Evolutionary conservation across 2,329 filamentous ascomycete genomes (phyloP).

Genomic region (Sphaerulina musiva): DNA sequence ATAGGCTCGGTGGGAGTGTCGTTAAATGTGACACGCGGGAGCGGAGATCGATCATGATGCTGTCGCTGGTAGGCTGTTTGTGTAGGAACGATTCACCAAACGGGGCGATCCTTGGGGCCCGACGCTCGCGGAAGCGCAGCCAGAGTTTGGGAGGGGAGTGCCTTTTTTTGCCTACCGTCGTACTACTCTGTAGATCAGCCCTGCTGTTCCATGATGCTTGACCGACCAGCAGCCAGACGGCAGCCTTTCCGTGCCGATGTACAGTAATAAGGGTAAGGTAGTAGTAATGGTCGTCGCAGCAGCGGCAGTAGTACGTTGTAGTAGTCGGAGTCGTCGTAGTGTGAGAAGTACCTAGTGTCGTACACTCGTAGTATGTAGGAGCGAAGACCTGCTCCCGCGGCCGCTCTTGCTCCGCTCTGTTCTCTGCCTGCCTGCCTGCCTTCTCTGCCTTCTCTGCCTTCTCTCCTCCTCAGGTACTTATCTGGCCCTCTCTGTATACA

Average conservation of each 20-base stretch:
- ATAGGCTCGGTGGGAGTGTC: slow-evolving; percentile 11
- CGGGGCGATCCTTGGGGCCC: neutral
- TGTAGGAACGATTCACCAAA: neutral
- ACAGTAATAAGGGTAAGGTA: too few species aligned
- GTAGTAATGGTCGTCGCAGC: neutral
- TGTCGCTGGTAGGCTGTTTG: too few species aligned
- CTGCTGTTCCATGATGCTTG: slow-evolving; percentile 9
- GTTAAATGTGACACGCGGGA: slow-evolving; percentile 7
- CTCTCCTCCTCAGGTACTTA: too few species aligned
- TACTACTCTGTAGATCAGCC: neutral
- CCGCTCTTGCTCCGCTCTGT: too few species aligned
- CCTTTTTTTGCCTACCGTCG: neutral
- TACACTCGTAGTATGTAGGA: too few species aligned
- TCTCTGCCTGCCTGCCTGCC: too few species aligned
- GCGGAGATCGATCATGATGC: slow-evolving; percentile 2
- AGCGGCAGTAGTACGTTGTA: neutral
- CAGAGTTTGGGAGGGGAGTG: neutral
- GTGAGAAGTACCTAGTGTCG: too few species aligned
- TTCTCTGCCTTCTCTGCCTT: too few species aligned
- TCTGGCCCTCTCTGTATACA: too few species aligned
- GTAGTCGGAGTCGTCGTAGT: too few species aligned
- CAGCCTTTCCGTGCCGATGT: slow-evolving; percentile 9
- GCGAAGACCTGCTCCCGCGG: too few species aligned
- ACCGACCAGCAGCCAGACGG: neutral
- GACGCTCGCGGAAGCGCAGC: slow-evolving; percentile 3